Evolutionary conservation across 1,284 basidiomycete genomes (phyloP).

Genomic region (Apiotrichum veenhuisii): DNA sequence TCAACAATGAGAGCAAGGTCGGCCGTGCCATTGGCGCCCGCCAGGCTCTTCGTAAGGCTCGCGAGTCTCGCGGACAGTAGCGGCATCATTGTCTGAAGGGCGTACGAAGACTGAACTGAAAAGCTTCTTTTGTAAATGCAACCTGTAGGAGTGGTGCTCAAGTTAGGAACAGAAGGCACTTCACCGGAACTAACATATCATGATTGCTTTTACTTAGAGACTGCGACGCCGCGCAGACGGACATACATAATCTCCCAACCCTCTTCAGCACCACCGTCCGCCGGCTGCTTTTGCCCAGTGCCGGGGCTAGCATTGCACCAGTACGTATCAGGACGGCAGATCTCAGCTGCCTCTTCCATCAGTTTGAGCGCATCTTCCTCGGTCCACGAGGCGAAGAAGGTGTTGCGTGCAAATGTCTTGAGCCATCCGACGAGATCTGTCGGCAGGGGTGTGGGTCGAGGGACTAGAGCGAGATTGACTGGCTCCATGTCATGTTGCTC

Average conservation of each 20-base stretch:
- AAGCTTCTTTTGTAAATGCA: too few species aligned
- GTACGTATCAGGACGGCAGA: conserved; percentile 58
- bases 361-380: conserved; percentile 59
- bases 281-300: conserved; percentile 12
- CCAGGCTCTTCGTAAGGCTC: conserved; percentile 24
- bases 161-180: too few species aligned
- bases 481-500: conserved; percentile 58
- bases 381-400: conserved; percentile 56
- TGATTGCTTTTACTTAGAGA: not conserved
- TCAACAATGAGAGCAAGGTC: conserved; percentile 72
- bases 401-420: conserved; percentile 61
- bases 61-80: conserved; percentile 7
- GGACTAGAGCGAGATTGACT: conserved; percentile 59
- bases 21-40: conserved; percentile 67
- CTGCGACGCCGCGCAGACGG: conserved; percentile 59
- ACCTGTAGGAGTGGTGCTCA: not conserved
- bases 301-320: conserved; percentile 42
- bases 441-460: conserved; percentile 64
- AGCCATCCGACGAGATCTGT: conserved; percentile 66
- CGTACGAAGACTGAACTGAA: too few species aligned
- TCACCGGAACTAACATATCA: not conserved
- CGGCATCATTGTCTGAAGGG: not conserved
- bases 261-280: conserved; percentile 44
- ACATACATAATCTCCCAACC: conserved; percentile 70
- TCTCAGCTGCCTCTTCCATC: conserved; percentile 62